A percentile compares a stretch with the other conserved stretches of the same genome.
Conservation (phyloP, 352 stramenopile species). For the Pythium biforme region DNA sequence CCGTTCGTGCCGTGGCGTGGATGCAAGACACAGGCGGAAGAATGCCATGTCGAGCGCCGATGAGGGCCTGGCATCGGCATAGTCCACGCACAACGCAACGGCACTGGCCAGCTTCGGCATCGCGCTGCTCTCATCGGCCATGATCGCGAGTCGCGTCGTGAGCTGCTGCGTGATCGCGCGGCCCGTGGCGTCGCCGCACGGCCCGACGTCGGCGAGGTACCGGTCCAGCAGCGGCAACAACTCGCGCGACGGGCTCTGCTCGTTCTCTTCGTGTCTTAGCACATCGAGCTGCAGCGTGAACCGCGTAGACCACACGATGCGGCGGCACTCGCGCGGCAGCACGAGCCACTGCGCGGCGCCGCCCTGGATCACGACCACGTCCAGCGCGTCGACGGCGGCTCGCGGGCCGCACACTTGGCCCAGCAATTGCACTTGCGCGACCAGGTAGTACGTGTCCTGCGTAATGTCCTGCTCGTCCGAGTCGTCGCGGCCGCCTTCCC, state of each 20-base stretch:
- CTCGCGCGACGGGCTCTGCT: background rate
- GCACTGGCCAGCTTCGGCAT: background rate
- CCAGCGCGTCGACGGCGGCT: conserved; percentile 14
- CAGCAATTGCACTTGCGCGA: conserved; percentile 14
- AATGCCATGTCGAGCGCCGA: conserved; percentile 17
- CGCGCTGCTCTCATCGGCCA: background rate
- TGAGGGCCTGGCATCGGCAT: background rate
- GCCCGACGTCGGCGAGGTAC: conserved; percentile 15
- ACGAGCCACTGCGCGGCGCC: conserved; percentile 1
- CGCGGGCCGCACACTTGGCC: conserved; percentile 11
- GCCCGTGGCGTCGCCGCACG: background rate
- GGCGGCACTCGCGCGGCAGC: conserved; percentile 11
- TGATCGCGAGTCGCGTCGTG: background rate
- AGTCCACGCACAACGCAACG: background rate
- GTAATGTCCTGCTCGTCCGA: conserved; percentile 22
- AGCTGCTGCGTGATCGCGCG: background rate
- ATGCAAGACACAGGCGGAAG: conserved; percentile 14
- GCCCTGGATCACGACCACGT: conserved; percentile 15
- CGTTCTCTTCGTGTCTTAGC: background rate
- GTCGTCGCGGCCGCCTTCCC: background rate
- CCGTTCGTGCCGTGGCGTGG: conserved; percentile 9
- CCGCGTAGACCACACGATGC: conserved; percentile 17
- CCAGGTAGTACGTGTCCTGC: conserved; percentile 24
- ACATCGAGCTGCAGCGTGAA: conserved; percentile 17
- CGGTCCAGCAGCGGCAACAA: conserved; percentile 11